Conservation (phyloP, 1,139 yeast species). For the Diutina sp. region DNA sequence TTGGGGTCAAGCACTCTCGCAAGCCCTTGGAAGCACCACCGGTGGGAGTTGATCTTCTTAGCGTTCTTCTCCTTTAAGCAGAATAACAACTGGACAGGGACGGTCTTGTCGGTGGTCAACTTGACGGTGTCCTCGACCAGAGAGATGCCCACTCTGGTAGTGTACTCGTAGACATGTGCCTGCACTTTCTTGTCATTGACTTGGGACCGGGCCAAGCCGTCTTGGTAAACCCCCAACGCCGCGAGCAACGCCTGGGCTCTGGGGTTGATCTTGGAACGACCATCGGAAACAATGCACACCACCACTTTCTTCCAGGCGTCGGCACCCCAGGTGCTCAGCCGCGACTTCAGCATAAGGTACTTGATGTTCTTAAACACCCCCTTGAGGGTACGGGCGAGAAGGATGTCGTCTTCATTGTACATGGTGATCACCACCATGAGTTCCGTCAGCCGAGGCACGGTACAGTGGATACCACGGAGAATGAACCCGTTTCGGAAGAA, state of each 20-base stretch:
- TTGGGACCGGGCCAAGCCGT: conserved; percentile 34
- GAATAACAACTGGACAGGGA: conserved; percentile 34
- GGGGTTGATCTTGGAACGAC: conserved; percentile 34
- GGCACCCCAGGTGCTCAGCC: conserved; percentile 33
- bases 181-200: conserved; percentile 34
- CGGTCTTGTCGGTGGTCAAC: conserved; percentile 34
- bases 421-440: conserved; percentile 35
- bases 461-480: conserved; percentile 33
- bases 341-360: conserved; percentile 30
- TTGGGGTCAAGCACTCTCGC: conserved; percentile 33
- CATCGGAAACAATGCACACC: conserved; percentile 36
- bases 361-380: conserved; percentile 37
- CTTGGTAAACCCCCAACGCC: conserved; percentile 36
- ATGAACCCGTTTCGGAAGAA: conserved; percentile 32
- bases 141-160: conserved; percentile 35
- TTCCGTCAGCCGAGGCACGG: conserved; percentile 32
- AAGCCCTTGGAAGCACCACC: conserved; percentile 40
- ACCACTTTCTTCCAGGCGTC: conserved; percentile 38
- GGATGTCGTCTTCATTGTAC: conserved; percentile 37
- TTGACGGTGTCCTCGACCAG: conserved; percentile 34
- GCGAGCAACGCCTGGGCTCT: conserved; percentile 36
- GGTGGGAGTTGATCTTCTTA: conserved; percentile 34
- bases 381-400: conserved; percentile 32
- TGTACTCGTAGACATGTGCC: conserved; percentile 35
- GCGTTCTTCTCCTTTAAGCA: conserved; percentile 36